phyloP scores from a whole-genome alignment of 1,284 basidiomycete species.

The Ceratobasidium sp. region DNA sequence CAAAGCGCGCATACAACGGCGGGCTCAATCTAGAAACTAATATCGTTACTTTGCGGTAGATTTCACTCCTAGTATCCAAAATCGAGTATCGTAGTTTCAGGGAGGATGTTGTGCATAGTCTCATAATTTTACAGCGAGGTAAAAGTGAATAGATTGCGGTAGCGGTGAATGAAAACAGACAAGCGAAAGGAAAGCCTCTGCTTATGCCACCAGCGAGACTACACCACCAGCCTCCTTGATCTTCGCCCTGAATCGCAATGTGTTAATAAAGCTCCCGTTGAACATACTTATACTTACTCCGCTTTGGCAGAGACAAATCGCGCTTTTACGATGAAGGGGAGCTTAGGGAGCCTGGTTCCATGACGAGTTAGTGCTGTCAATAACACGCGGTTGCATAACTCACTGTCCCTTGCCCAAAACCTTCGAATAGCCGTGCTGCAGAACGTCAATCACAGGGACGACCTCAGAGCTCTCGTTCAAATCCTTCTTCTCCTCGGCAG shows the following conservation, averaged over 20 bases:
- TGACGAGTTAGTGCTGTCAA: constrained; percentile 20
- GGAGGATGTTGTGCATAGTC: constrained; percentile 42
- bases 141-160: constrained; percentile 46
- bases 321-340: constrained; percentile 96
- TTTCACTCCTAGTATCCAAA: neutral
- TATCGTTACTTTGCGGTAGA: neutral
- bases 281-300: constrained; percentile 72
- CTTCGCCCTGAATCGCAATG: constrained; percentile 68
- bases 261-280: constrained; percentile 15
- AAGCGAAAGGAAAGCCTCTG: constrained; percentile 50
- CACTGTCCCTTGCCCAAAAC: constrained; percentile 89
- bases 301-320: constrained; percentile 91
- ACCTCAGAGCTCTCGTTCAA: constrained; percentile 78
- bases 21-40: neutral
- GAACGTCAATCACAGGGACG: constrained; percentile 93
- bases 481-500: constrained; percentile 80
- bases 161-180: constrained; percentile 45
- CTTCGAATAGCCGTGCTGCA: constrained; percentile 90
- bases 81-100: constrained; percentile 5
- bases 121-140: constrained; percentile 43
- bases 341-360: constrained; percentile 73
- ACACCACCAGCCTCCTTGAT: constrained; percentile 96
- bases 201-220: constrained; percentile 90
- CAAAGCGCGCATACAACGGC: constrained; percentile 39
- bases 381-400: constrained; percentile 57